Evolutionary conservation across 768 basidiomycete genomes (phyloP).

Genomic region (Pleurotus eryngii): DNA sequence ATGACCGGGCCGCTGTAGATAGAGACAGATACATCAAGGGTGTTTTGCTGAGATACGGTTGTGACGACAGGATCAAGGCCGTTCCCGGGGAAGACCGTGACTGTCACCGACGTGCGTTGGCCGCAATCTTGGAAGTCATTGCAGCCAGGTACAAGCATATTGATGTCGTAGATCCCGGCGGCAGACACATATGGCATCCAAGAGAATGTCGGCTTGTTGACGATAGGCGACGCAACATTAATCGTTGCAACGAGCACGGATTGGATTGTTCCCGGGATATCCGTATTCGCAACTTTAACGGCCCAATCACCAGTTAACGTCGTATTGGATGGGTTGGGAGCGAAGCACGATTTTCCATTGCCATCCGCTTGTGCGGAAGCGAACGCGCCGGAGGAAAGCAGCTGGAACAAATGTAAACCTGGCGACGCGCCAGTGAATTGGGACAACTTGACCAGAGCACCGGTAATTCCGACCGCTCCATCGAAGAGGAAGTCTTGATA

Average conservation of each 20-base stretch:
- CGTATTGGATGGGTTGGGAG: slow-evolving; percentile 69
- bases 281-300: slow-evolving; percentile 57
- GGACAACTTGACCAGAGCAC: slow-evolving; percentile 81
- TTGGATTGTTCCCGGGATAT: slow-evolving; percentile 79
- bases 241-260: slow-evolving; percentile 69
- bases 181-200: slow-evolving; percentile 94
- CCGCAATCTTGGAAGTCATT: slow-evolving; percentile 74
- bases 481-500: slow-evolving; percentile 95
- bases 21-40: slow-evolving; percentile 51
- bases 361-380: slow-evolving; percentile 64
- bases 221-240: slow-evolving; percentile 55
- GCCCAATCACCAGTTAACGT: slow-evolving; percentile 70
- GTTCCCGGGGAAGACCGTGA: slow-evolving; percentile 78
- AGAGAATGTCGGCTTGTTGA: slow-evolving; percentile 74
- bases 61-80: slow-evolving; percentile 62
- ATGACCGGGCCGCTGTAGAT: slow-evolving; percentile 84
- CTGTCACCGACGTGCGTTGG: slow-evolving; percentile 74
- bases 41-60: slow-evolving; percentile 72
- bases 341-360: slow-evolving; percentile 73
- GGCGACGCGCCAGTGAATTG: slow-evolving; percentile 71
- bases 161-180: slow-evolving; percentile 81
- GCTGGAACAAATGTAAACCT: slow-evolving; percentile 87
- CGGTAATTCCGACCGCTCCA: slow-evolving; percentile 65
- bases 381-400: slow-evolving; percentile 90
- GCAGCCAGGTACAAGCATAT: slow-evolving; percentile 87